phyloP scores from a whole-genome alignment of 2,329 filamentous ascomycete genomes.

The Pezicula neosporulosa region DNA sequence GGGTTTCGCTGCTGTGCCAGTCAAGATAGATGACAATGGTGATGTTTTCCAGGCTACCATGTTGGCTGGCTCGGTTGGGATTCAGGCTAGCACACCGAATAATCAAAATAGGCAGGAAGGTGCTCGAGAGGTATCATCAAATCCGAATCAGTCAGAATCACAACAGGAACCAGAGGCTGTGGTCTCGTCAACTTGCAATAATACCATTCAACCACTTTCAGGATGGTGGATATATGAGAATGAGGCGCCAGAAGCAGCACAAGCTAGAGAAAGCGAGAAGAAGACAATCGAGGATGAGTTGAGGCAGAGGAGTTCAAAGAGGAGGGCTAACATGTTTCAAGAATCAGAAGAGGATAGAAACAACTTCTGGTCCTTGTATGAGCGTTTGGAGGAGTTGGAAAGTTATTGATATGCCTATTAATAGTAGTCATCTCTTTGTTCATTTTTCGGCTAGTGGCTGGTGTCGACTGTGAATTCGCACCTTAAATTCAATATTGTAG shows the following conservation, averaged over 20 bases:
- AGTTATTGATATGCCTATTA: too few relatives aligned
- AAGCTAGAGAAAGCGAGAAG: too few relatives aligned
- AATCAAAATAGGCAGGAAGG: background rate
- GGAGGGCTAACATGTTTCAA: too few relatives aligned
- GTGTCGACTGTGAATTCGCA: too few relatives aligned
- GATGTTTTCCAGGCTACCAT: background rate
- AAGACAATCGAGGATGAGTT: too few relatives aligned
- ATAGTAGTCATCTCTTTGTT: too few relatives aligned
- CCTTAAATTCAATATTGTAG: too few relatives aligned
- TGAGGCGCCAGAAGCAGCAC: background rate
- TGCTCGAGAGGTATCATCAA: background rate
- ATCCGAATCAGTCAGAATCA: background rate
- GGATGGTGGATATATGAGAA: background rate
- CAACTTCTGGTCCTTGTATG: too few relatives aligned
- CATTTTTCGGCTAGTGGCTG: too few relatives aligned
- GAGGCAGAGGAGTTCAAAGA: too few relatives aligned
- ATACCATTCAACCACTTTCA: background rate
- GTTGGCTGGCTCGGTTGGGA: background rate
- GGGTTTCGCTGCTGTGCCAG: background rate
- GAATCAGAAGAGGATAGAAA: too few relatives aligned
- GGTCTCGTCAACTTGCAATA: background rate
- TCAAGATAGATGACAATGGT: background rate
- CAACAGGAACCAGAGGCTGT: background rate
- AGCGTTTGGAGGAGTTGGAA: too few relatives aligned
- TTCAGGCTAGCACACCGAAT: background rate